These are phyloP conservation scores for Amanita inopinata DNA, from an alignment of 768 basidiomycete genomes.

Conservation along the genomic window DNA sequence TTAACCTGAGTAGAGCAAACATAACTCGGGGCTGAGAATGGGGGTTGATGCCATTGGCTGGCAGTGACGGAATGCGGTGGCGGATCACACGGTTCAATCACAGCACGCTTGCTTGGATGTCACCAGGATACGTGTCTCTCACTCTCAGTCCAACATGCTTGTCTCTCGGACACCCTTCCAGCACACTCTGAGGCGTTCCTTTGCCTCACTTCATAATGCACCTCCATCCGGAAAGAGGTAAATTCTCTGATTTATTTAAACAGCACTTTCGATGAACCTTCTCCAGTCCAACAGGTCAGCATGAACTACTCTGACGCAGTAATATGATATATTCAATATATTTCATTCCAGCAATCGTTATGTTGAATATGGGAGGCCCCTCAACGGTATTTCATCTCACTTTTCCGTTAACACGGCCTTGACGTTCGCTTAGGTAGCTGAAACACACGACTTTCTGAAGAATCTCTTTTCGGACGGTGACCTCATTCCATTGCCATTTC, in stretches of 20 bases:
- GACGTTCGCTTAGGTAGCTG: slow-evolving; percentile 54
- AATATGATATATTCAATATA: slow-evolving; percentile 10
- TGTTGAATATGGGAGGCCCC: slow-evolving; percentile 99
- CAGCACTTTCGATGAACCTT: neutral
- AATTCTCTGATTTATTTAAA: slow-evolving; percentile 1
- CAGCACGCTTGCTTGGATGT: too few relatives aligned
- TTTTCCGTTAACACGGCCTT: slow-evolving; percentile 3
- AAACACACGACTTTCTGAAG: slow-evolving; percentile 88
- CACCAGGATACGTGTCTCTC: neutral
- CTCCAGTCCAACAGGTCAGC: slow-evolving; percentile 52
- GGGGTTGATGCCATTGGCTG: too few relatives aligned
- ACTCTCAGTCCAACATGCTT: neutral
- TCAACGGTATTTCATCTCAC: slow-evolving; percentile 52
- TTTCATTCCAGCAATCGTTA: slow-evolving; percentile 60
- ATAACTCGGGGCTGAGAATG: too few relatives aligned
- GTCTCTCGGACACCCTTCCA: neutral
- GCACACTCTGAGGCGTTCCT: neutral
- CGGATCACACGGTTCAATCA: too few relatives aligned
- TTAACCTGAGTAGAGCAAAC: too few relatives aligned
- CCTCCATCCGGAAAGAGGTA: slow-evolving; percentile 25
- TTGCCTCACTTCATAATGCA: slow-evolving; percentile 35
- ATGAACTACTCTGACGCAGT: too few relatives aligned
- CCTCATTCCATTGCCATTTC: slow-evolving; percentile 93
- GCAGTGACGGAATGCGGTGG: too few relatives aligned
- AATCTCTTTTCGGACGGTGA: slow-evolving; percentile 89